These are phyloP conservation scores for Salicornia ramosissima DNA, from an alignment of 148 eudicot species.

Conservation along the genomic window DNA sequence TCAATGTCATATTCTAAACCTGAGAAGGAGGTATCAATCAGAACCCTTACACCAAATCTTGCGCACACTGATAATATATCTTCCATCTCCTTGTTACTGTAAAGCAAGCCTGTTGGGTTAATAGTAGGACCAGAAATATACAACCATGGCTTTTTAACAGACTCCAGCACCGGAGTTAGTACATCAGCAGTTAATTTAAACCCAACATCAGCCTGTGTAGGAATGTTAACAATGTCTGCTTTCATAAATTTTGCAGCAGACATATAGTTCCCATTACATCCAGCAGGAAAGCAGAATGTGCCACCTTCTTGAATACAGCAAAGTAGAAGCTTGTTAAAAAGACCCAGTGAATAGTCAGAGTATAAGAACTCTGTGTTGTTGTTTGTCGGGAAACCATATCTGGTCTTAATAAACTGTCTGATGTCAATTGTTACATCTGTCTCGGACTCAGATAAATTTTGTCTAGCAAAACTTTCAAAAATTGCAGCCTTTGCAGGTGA, in stretches of 20 bases:
- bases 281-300: slow-evolving; percentile 84
- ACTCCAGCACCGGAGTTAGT: slow-evolving; percentile 41
- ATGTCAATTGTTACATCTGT: slow-evolving; percentile 65
- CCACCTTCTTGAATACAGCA: slow-evolving; percentile 92
- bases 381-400: slow-evolving; percentile 61
- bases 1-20: slow-evolving; percentile 61
- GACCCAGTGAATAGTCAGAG: slow-evolving; percentile 71
- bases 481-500: slow-evolving; percentile 79
- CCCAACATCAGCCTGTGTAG: slow-evolving; percentile 53
- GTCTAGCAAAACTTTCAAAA: slow-evolving; percentile 93
- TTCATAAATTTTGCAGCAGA: slow-evolving; percentile 81
- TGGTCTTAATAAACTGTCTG: slow-evolving; percentile 48
- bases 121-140: slow-evolving; percentile 90
- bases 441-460: slow-evolving; percentile 75
- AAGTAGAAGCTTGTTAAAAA: slow-evolving; percentile 80
- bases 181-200: slow-evolving; percentile 64
- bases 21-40: slow-evolving; percentile 85
- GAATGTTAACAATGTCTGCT: slow-evolving; percentile 51
- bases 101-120: slow-evolving; percentile 80
- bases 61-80: slow-evolving; percentile 59
- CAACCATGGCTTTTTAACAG: slow-evolving; percentile 75
- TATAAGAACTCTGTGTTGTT: slow-evolving; percentile 52
- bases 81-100: slow-evolving; percentile 72
- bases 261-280: slow-evolving; percentile 78
- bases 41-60: slow-evolving; percentile 78